Evolutionary conservation across 1,139 yeast species (phyloP).

Genomic region (Debaryomyces sp.): DNA sequence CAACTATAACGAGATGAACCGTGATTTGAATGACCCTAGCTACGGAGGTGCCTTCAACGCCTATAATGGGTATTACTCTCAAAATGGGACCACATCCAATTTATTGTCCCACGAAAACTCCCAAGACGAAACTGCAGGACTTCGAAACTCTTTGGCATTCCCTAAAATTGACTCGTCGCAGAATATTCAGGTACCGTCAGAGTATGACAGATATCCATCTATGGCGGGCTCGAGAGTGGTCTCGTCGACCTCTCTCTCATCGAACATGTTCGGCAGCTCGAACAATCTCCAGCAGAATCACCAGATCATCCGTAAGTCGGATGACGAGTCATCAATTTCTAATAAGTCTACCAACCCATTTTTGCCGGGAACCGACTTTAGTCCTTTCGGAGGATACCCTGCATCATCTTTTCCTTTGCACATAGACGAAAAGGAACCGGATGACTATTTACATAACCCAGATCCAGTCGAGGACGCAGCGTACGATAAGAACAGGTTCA

Average conservation of each 20-base stretch:
- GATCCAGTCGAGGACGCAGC: constrained; percentile 88
- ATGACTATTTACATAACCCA: constrained; percentile 90
- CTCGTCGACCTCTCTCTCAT: constrained; percentile 45
- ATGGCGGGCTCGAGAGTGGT: constrained; percentile 52
- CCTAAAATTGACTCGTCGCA: constrained; percentile 9
- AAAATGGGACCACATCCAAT: constrained; percentile 46
- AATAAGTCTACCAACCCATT: constrained; percentile 23
- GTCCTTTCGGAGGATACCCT: constrained; percentile 96
- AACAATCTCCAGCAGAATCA: neutral
- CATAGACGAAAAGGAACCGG: constrained; percentile 88
- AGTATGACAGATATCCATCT: constrained; percentile 60
- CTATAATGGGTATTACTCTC: constrained; percentile 47
- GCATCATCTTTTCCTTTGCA: constrained; percentile 83
- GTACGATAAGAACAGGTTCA: constrained; percentile 65
- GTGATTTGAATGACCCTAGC: constrained; percentile 17
- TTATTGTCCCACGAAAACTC: constrained; percentile 34
- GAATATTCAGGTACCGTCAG: constrained; percentile 47
- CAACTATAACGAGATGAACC: constrained; percentile 18
- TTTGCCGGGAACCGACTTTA: constrained; percentile 38
- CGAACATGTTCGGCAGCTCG: constrained; percentile 21
- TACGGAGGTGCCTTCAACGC: constrained; percentile 41
- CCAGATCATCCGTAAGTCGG: neutral
- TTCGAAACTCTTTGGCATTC: neutral
- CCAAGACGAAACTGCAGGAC: constrained; percentile 18
- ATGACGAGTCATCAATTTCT: constrained; percentile 18